Evolutionary conservation across 345 rosid genomes (phyloP).

Genomic region (Populus ilicifolia): DNA sequence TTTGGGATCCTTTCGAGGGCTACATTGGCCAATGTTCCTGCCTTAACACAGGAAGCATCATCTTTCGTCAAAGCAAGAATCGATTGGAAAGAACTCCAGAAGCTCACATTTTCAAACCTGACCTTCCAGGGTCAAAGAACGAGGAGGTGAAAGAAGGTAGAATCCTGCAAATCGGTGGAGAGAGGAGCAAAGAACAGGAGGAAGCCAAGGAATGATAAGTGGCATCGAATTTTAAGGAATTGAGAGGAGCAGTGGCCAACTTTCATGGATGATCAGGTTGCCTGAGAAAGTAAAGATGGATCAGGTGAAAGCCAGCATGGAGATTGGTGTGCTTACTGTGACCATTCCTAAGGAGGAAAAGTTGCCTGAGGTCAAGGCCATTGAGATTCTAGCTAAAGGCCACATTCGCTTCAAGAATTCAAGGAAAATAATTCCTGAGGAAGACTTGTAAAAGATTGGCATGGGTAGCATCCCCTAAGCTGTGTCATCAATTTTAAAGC

Average conservation of each 20-base stretch:
- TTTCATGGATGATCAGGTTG: constrained; percentile 17
- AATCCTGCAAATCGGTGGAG: constrained; percentile 23
- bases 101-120: constrained; percentile 28
- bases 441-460: no score
- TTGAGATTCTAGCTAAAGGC: constrained; percentile 15
- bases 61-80: constrained; percentile 12
- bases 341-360: constrained; percentile 19
- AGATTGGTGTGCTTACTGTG: constrained; percentile 25
- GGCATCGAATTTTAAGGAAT: constrained; percentile 9
- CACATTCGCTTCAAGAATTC: not conserved
- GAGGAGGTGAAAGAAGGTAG: constrained; percentile 29
- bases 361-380: constrained; percentile 18
- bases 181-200: constrained; percentile 20
- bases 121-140: constrained; percentile 20
- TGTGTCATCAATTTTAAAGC: not conserved
- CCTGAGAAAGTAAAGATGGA: constrained; percentile 24
- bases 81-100: constrained; percentile 31
- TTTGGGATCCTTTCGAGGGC: constrained; percentile 17
- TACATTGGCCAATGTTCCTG: not conserved
- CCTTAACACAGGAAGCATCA: constrained; percentile 6
- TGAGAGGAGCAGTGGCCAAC: constrained; percentile 19
- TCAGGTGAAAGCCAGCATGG: constrained; percentile 22
- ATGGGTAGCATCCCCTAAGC: no score
- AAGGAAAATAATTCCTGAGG: no score
- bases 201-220: constrained; percentile 20